Conservation (phyloP, 306 rosid genomes). For the Dalbergia oliveri region DNA sequence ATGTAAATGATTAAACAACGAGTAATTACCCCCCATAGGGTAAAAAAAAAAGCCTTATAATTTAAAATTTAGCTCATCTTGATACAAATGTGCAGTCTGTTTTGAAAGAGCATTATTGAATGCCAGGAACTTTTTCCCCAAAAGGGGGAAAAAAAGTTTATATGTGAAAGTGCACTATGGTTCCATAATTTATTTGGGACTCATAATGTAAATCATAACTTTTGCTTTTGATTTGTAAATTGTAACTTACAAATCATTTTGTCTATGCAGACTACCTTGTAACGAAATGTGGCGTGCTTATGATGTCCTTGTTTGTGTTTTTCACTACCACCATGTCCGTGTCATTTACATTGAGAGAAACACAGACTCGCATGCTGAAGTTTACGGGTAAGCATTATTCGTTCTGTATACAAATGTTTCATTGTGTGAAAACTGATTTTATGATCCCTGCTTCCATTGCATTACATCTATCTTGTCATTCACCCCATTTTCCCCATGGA, state of each 20-base stretch:
- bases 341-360: constrained; percentile 97
- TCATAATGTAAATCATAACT: no score
- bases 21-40: neutral
- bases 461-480: constrained; percentile 21
- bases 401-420: constrained; percentile 33
- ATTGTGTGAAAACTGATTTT: constrained; percentile 13
- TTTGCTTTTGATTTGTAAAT: constrained; percentile 1
- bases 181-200: constrained; percentile 17
- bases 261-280: constrained; percentile 88
- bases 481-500: constrained; percentile 24
- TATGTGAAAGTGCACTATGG: neutral
- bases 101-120: constrained; percentile 6
- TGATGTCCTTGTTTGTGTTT: constrained; percentile 98
- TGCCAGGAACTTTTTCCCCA: neutral
- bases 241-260: constrained; percentile 32
- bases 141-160: no score
- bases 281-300: constrained; percentile 97
- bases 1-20: neutral
- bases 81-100: constrained; percentile 21
- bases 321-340: constrained; percentile 99
- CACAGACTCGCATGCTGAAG: constrained; percentile 99
- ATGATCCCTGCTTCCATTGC: constrained; percentile 19
- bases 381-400: constrained; percentile 77
- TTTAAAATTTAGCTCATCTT: neutral
- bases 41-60: neutral